Conservation (phyloP, 129 eudicot genomes). For the Flaveria sonorensis region DNA sequence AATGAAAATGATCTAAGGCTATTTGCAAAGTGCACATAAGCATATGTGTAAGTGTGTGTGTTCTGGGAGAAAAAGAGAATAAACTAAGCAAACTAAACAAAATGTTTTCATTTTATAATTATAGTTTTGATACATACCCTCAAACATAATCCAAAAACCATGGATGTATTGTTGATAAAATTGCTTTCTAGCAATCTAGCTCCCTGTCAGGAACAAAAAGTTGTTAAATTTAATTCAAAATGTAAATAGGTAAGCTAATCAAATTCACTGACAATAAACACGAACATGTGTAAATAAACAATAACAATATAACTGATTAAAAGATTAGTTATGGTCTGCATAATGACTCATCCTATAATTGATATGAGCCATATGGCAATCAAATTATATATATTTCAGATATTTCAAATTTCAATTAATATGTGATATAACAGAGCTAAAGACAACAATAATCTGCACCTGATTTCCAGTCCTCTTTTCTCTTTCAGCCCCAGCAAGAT, state of each 20-base stretch:
- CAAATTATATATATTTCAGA: neutral
- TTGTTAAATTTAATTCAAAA: neutral
- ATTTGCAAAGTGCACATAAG: neutral
- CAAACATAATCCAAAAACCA: constrained; percentile 88
- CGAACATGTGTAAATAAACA: neutral
- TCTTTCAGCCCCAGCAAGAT: constrained; percentile 97
- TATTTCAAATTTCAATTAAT: constrained; percentile 8
- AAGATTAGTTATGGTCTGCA: neutral
- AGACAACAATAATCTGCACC: constrained; percentile 38
- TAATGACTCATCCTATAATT: neutral
- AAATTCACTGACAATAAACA: neutral
- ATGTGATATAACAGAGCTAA: constrained; percentile 3
- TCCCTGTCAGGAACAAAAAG: constrained; percentile 48
- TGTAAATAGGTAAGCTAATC: neutral
- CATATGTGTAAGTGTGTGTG: neutral
- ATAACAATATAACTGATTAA: neutral
- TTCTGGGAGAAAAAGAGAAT: neutral
- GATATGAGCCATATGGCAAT: constrained; percentile 1
- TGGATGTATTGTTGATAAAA: constrained; percentile 91
- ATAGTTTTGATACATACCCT: constrained; percentile 55
- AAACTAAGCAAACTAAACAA: neutral
- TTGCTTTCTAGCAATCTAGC: constrained; percentile 79
- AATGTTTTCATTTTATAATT: neutral
- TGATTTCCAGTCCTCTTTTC: constrained; percentile 89
- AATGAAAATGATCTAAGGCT: neutral